Base-by-base conservation (phyloP, 352 stramenopile species). In the Phytophthora uliginosa region DNA sequence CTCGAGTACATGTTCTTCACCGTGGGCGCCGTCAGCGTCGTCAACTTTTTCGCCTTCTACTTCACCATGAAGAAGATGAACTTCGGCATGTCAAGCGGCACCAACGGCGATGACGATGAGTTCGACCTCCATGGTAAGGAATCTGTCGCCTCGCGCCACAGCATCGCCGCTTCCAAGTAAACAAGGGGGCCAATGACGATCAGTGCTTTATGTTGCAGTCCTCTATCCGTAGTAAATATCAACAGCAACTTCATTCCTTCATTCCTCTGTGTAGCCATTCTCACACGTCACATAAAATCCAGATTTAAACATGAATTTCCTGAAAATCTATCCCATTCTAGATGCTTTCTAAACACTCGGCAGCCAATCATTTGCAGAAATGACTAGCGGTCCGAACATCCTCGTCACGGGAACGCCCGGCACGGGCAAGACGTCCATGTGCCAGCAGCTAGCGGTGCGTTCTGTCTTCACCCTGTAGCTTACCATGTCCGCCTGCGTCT, bases 391-490 rank as follows among this genome's bases (percentile, higher is more conserved):
- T 59, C 97, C 98, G 5, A 99, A 99, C 79, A 98, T 99, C 74
- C 88, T 99, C 42, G 85, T 99, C 31, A 99, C 97, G n/a, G 98
- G 98, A 18, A 99, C 98, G 47, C 98, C 98, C 15, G 97, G 97
- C 52, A 98, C 94, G 61, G 94, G 94, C 54, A 99, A 99, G 86
- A 99, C 96, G 50, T 92, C 89, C 50, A 98, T 97, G 72, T 98
- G 92, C 69, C 90, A 97, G 59, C 82, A 98, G 60, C 86, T 99
- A 40, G 93, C 85, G 72, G 88, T 95, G 57, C 60, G 85, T 82
- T 56, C 12, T 17, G 3, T 6, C 33, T 38, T 10, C 12, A 40
- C 26, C 28, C 4, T 9, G 12, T 56, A 33, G 3, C 47, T 10
- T 12, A 59, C 48, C 59, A 66, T 61, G 40, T 55, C 2, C 2